These are phyloP conservation scores for Elaeagnus macrophylla DNA, from an alignment of 306 rosid genomes.

Conservation along the genomic window DNA sequence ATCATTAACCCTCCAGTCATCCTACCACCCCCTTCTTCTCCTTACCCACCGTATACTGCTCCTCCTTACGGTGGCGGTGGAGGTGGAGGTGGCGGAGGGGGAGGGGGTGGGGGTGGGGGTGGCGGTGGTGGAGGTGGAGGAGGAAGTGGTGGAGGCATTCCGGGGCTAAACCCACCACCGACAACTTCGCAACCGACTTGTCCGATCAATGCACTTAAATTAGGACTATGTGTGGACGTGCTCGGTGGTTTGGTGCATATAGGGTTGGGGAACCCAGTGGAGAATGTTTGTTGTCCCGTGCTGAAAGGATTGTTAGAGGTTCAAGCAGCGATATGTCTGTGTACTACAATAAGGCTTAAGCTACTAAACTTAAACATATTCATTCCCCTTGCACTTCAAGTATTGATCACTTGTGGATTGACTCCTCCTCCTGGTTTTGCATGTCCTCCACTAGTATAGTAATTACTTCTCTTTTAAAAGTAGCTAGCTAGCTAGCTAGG, in stretches of 20 bases:
- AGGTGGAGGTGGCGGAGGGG: conserved; percentile 1
- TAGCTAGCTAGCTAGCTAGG: background rate
- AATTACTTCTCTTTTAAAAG: background rate
- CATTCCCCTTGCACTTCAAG: conserved; percentile 79
- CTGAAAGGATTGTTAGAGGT: conserved; percentile 73
- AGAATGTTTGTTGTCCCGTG: conserved; percentile 73
- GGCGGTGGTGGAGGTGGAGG: conserved; percentile 12
- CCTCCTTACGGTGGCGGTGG: conserved; percentile 5
- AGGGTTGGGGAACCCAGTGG: conserved; percentile 58
- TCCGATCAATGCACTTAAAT: conserved; percentile 62
- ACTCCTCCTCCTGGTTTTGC: conserved; percentile 88
- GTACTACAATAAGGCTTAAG: conserved; percentile 63
- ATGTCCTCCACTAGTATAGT: conserved; percentile 54
- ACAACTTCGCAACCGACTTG: conserved; percentile 31
- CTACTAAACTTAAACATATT: conserved; percentile 67
- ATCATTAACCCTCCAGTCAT: conserved; percentile 41
- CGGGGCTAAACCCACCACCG: conserved; percentile 27
- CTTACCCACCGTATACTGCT: conserved; percentile 16
- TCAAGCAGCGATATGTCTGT: conserved; percentile 86
- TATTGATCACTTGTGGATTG: conserved; percentile 56
- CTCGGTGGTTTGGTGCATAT: conserved; percentile 75
- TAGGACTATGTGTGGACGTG: conserved; percentile 79
- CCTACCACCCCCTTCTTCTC: conserved; percentile 40
- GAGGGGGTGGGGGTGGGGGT: conserved; percentile 1
- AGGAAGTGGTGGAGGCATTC: conserved; percentile 13